Percentiles rank a stretch among this genome's conserved stretches.
Evolutionary conservation across 2,329 filamentous ascomycete species (phyloP).

Genomic region (Ceratocystis huliohia): DNA sequence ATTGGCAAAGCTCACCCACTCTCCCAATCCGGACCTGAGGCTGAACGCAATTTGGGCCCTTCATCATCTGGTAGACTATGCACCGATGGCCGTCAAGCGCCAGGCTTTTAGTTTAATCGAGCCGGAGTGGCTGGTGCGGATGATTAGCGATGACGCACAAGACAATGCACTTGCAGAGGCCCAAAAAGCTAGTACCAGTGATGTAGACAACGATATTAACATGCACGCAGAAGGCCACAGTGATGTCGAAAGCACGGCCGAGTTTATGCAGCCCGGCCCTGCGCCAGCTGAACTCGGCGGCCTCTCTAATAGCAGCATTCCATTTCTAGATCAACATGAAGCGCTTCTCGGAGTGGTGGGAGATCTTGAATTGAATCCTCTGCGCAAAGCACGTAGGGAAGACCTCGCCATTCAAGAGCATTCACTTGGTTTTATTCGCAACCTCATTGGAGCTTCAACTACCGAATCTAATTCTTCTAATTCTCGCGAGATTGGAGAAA

Average conservation of each 20-base stretch:
- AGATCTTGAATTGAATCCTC: constrained; percentile 8
- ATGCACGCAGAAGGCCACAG: constrained; percentile 48
- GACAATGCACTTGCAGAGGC: constrained; percentile 36
- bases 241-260: constrained; percentile 36
- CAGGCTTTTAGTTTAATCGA: constrained; percentile 63
- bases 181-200: constrained; percentile 2
- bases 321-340: constrained; percentile 12
- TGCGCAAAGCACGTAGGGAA: constrained; percentile 56
- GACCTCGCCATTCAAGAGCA: constrained; percentile 84
- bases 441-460: constrained; percentile 46
- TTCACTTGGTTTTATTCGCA: constrained; percentile 76
- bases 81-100: constrained; percentile 58
- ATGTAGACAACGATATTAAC: constrained; percentile 28
- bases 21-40: constrained; percentile 62
- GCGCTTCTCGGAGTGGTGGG: neutral
- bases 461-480: constrained; percentile 29
- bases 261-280: constrained; percentile 10
- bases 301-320: constrained; percentile 7
- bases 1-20: constrained; percentile 74
- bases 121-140: constrained; percentile 65
- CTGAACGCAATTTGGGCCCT: constrained; percentile 85
- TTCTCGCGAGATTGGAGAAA: constrained; percentile 44
- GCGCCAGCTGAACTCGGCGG: constrained; percentile 13
- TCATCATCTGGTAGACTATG: constrained; percentile 67
- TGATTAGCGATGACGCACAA: constrained; percentile 45